Base-by-base conservation (phyloP, 2,329 filamentous ascomycete genomes). In the Trichophaea hybrida region DNA sequence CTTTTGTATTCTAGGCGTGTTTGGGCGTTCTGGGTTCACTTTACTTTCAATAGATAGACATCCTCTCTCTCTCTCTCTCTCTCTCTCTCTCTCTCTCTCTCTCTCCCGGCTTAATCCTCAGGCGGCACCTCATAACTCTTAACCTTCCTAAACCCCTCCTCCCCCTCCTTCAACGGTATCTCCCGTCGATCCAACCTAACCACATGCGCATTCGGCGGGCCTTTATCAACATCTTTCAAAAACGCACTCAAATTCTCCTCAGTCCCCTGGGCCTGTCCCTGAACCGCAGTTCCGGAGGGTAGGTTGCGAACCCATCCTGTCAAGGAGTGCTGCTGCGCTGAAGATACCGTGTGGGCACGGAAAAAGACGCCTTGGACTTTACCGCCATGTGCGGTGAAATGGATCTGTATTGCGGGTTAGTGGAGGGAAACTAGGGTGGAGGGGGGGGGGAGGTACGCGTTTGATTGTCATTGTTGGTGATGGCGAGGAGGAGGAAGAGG, bases 261-360 rank as follows among this genome's bases (percentile, higher is more conserved):
- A 1, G 79, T 76, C 34, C 88, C 90, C 71, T 97, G 91, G 4
- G 84, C 89, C 73, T 96, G 90, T 32, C 91, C 91, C 69, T 88
- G 82, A 51, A 97, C 90, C 88, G 95, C 65, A 12, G 13, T 53
- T 2, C 73, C 74, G 58, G 74, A 73, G 5, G 68, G 68, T 6
- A 74, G 76, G 59, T 78, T 78, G 58, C 70, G 72, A 4, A 77
- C 75, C 68, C 71, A 78, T 32, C 76, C 76, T 8, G 72, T 76
- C n/a, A 78, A 54, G 1, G 70, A 71, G 61, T 76, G 71, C 37
- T 68, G 69, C 1, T 65, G 68, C 6, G 76, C 76, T 64, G 72
- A 72, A 54, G 70, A 72, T 57, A 75, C 72, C 0, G 75, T 74
- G 58, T 75, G 76, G 64, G 74, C 72, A 51, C 68, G 72, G 56